Evolutionary conservation across 495 filamentous ascomycete species (phyloP).

Genomic region (Penicillium arizonense): DNA sequence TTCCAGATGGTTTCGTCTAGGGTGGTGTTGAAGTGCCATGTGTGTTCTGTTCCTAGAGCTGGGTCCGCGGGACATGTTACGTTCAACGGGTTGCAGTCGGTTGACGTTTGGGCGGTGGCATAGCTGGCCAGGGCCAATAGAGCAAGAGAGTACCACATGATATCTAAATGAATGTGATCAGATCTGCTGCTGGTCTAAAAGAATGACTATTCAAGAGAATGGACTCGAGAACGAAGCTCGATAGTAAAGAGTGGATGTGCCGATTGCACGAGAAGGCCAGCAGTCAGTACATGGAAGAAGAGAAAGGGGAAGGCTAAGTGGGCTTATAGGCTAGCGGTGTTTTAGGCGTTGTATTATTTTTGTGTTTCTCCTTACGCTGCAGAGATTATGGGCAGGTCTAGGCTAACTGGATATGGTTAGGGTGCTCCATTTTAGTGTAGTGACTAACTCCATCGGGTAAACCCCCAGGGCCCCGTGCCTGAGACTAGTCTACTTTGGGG

Average conservation of each 20-base stretch:
- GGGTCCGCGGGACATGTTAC: constrained; percentile 63
- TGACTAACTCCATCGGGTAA: not conserved
- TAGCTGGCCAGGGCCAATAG: constrained; percentile 25
- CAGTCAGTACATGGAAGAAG: not conserved
- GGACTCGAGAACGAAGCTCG: constrained; percentile 19
- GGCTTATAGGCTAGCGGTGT: constrained; percentile 13
- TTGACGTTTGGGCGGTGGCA: constrained; percentile 45
- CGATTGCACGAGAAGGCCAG: constrained; percentile 7
- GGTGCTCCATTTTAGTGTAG: not conserved
- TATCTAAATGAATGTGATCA: constrained; percentile 2
- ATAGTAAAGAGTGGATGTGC: constrained; percentile 37
- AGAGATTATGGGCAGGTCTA: constrained; percentile 10
- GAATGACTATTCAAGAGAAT: constrained; percentile 12
- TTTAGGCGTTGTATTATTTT: constrained; percentile 7
- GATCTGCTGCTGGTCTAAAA: constrained; percentile 4
- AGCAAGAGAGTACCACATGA: constrained; percentile 28
- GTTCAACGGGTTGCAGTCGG: constrained; percentile 65
- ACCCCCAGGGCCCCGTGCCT: constrained; percentile 16
- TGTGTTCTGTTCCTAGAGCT: constrained; percentile 62
- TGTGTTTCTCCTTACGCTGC: constrained; percentile 7
- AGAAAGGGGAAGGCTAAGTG: constrained; percentile 14
- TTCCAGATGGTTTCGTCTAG: constrained; percentile 58
- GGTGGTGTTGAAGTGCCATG: constrained; percentile 61
- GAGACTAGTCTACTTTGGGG: constrained; percentile 3
- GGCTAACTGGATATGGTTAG: constrained; percentile 11